Base-by-base conservation (phyloP, 345 rosid species). In the Anacardium occidentale region DNA sequence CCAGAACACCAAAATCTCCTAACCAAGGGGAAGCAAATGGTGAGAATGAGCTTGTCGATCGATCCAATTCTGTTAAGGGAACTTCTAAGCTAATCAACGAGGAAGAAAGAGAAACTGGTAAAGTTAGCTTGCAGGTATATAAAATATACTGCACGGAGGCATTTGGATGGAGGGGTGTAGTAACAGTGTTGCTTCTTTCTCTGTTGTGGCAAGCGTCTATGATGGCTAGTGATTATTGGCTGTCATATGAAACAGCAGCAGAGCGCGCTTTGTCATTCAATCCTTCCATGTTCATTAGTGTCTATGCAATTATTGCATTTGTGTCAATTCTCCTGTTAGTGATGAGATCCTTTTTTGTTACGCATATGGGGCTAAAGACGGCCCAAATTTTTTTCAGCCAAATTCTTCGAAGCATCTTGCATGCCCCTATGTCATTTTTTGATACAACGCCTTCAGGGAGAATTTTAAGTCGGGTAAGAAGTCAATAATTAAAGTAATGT, bases 371-470 rank as follows among this genome's bases (percentile, higher is more conserved):
- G 48, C 94, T 94, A 63, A 87, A 86, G 82, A 92, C 98, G 0
- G 86, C 96, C 24, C 97, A 92, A 70, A 90, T 79, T 4, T 89
- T 89, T 79, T 92, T 94, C 64, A 58, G 70, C 15, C 91, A 86
- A 73, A 92, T 94, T 64, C 96, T 94, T 78, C 75, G 70, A 45
- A 92, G 98, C 72, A 84, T 92, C 85, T 75, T 94, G 85, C 98
- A 89, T 11, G 98, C 98, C 15, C 98, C 98, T 17, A 92, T 94
- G 91, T 92, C 98, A 1, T 94, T 94, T 78, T 94, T 94, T 29
- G 98, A 94, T 76, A 92, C 98, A 72, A 94, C 98, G 6, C 97
- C 98, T 71, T 94, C 98, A 0, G 98, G 98, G 77, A 88, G 98
- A 81, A 92, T 92, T 61, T 81, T 94, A 45, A 94, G 98, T 68